Base-by-base conservation (phyloP, 1,139 yeast species). In the Petasospora fabianii region DNA sequence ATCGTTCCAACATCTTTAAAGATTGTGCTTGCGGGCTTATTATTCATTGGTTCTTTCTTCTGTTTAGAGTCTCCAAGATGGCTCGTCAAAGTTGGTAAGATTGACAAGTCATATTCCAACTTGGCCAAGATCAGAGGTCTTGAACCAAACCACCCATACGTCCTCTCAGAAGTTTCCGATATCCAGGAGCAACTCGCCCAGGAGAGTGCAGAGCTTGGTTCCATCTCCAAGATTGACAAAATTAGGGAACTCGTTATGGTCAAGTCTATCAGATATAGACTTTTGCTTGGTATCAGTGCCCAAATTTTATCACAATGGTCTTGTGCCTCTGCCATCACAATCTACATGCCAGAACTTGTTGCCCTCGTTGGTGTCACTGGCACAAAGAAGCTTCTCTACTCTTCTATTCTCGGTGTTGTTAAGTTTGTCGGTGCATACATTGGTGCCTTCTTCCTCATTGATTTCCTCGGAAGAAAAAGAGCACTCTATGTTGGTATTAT, bases 11-110 rank as follows among this genome's bases (percentile, higher is more conserved):
- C 56, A 36, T 69, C 81, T 22, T 66, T 75, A 18, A 80, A 77
- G 56, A 66, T 75, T 48, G 54, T 77, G 29, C 77, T 80, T 13
- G 82, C 78, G 34, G 51, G 71, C 17, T 28, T 69, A 6, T 59
- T 77, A 46, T 54, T 70, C 33, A 16, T 64, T n/a, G 75, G 76
- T 14, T 59, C 70, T 33, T 64, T 75, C 51, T 66, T 66, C 51
- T 64, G 71, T 56, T 82, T 78, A 19, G 86, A 73, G 55, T 73
- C 78, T 39, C 85, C 81, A 56, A 77, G 88, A 64, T 78, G 76
- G 79, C 66, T 71, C 58, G 80, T 81, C 35, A 70, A 74, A 46
- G 72, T 72, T 48, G 84, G 75, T 42, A 62, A 74, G 49, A 75
- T 83, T 78, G 85, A 81, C 18, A 80, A 78, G 46, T 78, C 84